These are phyloP conservation scores for Yarrowia galli DNA, from an alignment of 1,139 yeast species.

Conservation along the genomic window DNA sequence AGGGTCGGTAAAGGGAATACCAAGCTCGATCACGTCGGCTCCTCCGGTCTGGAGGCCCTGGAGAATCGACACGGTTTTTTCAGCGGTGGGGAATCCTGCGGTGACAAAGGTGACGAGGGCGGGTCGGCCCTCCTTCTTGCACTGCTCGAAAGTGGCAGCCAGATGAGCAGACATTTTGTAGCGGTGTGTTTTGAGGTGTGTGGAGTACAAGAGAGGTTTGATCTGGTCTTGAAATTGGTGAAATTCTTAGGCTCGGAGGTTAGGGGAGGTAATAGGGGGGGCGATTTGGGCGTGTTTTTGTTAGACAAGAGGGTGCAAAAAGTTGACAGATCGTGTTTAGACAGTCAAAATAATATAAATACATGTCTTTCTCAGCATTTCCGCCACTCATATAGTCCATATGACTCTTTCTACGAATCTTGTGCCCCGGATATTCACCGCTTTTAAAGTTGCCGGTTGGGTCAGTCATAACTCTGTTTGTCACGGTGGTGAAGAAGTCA, in stretches of 20 bases:
- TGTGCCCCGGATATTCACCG: conserved; percentile 31
- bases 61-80: conserved; percentile 85
- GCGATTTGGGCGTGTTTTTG: background rate
- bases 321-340: background rate
- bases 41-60: conserved; percentile 94
- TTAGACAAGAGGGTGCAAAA: background rate
- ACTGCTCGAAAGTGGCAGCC: conserved; percentile 73
- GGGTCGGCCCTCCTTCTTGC: conserved; percentile 77
- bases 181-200: conserved; percentile 3
- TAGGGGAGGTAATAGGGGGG: conserved; percentile 9
- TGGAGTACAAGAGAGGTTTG: conserved; percentile 18
- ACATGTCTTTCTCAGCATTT: no score
- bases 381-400: background rate
- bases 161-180: conserved; percentile 67
- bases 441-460: conserved; percentile 16
- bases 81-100: conserved; percentile 90
- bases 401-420: background rate
- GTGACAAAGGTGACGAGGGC: conserved; percentile 93
- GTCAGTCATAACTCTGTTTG: conserved; percentile 25
- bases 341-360: background rate
- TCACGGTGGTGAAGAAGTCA: background rate
- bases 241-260: conserved; percentile 33
- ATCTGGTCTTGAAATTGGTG: conserved; percentile 14
- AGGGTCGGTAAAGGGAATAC: conserved; percentile 98
- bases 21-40: conserved; percentile 91